Conservation (phyloP, 441 rosid genomes). For the Gossypium trilobum region DNA sequence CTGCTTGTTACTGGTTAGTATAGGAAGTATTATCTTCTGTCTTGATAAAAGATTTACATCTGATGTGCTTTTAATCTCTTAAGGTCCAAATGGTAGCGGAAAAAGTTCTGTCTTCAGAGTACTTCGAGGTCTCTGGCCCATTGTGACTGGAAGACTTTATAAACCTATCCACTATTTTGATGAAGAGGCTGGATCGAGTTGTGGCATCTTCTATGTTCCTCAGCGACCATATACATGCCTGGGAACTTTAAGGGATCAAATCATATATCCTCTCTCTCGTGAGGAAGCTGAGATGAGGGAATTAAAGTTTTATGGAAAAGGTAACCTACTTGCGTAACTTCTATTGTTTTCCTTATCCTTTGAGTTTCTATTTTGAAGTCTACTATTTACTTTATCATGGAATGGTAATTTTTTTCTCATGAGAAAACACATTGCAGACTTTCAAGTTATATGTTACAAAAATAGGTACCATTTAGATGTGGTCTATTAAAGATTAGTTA, state of each 20-base stretch:
- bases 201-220: slow-evolving; percentile 84
- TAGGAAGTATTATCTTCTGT: slow-evolving; percentile 16
- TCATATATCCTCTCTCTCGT: slow-evolving; percentile 85
- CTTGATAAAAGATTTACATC: slow-evolving; percentile 19
- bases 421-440: background rate
- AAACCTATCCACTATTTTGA: slow-evolving; percentile 54
- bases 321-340: slow-evolving; percentile 28
- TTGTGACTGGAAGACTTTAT: slow-evolving; percentile 64
- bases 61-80: slow-evolving; percentile 24
- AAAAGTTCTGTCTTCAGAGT: slow-evolving; percentile 95
- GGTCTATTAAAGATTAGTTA: background rate
- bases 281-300: slow-evolving; percentile 67
- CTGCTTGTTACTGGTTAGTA: slow-evolving; percentile 90
- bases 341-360: slow-evolving; percentile 3
- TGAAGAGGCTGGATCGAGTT: slow-evolving; percentile 50
- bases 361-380: slow-evolving; percentile 4
- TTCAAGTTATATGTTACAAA: background rate
- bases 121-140: slow-evolving; percentile 93
- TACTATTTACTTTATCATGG: background rate
- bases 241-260: slow-evolving; percentile 98
- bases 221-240: slow-evolving; percentile 94
- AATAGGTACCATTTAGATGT: background rate
- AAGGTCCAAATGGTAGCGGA: slow-evolving; percentile 99
- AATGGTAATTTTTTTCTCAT: background rate
- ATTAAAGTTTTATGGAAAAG: slow-evolving; percentile 42